These are phyloP conservation scores for Strobilomyces dryophilus DNA, from an alignment of 768 basidiomycete species.

Conservation along the genomic window DNA sequence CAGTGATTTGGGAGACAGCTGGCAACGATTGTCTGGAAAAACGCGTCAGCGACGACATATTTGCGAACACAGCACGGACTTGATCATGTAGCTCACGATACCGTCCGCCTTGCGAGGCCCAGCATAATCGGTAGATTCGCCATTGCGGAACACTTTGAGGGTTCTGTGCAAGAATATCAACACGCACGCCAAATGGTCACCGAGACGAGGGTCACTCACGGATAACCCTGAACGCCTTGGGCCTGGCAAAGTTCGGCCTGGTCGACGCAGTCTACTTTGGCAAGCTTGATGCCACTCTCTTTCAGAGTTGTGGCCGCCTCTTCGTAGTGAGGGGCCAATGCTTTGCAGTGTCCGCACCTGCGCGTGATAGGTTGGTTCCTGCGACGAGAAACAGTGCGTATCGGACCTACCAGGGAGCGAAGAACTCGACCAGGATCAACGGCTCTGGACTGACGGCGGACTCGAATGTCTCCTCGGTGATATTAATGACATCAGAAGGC, in stretches of 20 bases:
- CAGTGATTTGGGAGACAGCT: conserved; percentile 81
- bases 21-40: conserved; percentile 79
- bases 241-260: conserved; percentile 86
- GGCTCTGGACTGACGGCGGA: conserved; percentile 59
- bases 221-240: conserved; percentile 90
- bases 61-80: conserved; percentile 47
- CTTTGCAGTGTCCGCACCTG: conserved; percentile 96
- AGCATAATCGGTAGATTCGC: conserved; percentile 71
- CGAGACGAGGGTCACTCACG: conserved; percentile 48
- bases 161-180: conserved; percentile 41
- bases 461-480: conserved; percentile 70
- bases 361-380: background rate
- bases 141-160: conserved; percentile 88
- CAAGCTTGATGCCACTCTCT: conserved; percentile 83
- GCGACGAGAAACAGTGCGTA: background rate
- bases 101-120: conserved; percentile 95
- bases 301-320: conserved; percentile 92
- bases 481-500: conserved; percentile 73
- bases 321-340: conserved; percentile 90
- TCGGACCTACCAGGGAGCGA: conserved; percentile 68
- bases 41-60: conserved; percentile 5
- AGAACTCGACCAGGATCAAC: conserved; percentile 92
- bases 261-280: conserved; percentile 97
- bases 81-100: conserved; percentile 94
- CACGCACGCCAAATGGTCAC: background rate